Evolutionary conservation across 208 protist genomes (phyloP), one percentile per base, ranked within the genome.

Genomic region (Crithidia acanthocephali): DNA sequence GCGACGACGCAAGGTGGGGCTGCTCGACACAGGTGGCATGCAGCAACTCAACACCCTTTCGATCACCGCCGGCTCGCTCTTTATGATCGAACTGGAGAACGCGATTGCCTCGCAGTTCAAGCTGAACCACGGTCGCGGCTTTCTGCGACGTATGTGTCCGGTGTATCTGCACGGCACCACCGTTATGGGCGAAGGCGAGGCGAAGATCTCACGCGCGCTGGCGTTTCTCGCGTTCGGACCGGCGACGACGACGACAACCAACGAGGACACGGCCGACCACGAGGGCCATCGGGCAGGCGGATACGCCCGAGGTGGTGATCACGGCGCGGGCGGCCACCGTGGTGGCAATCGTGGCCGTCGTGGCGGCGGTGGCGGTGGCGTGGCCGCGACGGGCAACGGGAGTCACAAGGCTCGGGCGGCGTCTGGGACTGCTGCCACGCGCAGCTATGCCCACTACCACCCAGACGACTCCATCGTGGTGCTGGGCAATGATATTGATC

Each of bases 1-100:
- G 23, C 87, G 91, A 8, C 85, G 91, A 0, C 87, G 91, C 20
- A 87, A 85, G 68, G 79, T 88, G 2, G 72, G 74, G 0, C 76
- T 93, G 33, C 71, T 93, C 30, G 86, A 92, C 75, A 71, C 64
- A 16, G 58, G 72, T 22, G 55, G 74, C 40, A 64, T 62, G 5
- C 80, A 88, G 47, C 74, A 89, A 45, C 69, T 95, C 22, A 86
- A 83, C 47, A 79, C 86, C 2, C 84, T 95, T 57, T 68, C 86
- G 65, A 85, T 95, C 52, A 95, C 91, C 7, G 85, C 88, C 20
- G 91, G 91, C 22, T 92, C 87, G 0, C 81, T 94, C 30, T 93
- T 95, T 63, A 81, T 95, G 50, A 86, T 95, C 16, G 88, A 95
- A 83, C 73, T 95, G 20, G 87, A 95, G 81, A 93, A 95, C 71